A percentile compares a stretch with the other conserved stretches of the same genome.
These are phyloP conservation scores for Saturnispora bothae DNA, from an alignment of 805 yeast genomes.

Conservation along the genomic window DNA sequence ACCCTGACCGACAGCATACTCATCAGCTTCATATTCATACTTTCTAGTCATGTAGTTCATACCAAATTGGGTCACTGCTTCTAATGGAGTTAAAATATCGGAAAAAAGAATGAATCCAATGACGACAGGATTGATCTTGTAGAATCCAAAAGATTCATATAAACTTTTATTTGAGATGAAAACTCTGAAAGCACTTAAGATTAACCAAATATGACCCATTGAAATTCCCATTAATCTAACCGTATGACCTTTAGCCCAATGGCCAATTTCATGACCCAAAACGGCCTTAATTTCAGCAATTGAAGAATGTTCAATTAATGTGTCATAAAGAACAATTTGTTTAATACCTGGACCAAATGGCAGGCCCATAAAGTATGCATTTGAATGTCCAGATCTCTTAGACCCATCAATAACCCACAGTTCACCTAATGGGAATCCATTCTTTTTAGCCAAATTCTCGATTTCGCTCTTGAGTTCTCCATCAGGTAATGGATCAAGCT, in stretches of 20 bases:
- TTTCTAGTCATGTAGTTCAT: conserved; percentile 69
- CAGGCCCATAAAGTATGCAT: conserved; percentile 91
- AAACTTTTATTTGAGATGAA: conserved; percentile 74
- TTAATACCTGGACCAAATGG: conserved; percentile 72
- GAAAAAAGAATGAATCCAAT: conserved; percentile 75
- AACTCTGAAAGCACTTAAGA: conserved; percentile 66
- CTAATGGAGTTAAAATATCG: conserved; percentile 71
- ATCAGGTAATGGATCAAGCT: conserved; percentile 77
- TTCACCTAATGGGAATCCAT: conserved; percentile 78
- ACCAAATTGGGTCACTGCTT: conserved; percentile 52
- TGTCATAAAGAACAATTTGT: conserved; percentile 89
- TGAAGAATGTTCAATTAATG: conserved; percentile 71
- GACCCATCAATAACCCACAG: conserved; percentile 94
- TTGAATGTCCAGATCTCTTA: conserved; percentile 89
- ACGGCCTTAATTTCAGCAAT: conserved; percentile 83
- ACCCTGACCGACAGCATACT: conserved; percentile 68
- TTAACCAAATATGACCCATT: conserved; percentile 52
- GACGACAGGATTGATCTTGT: conserved; percentile 53
- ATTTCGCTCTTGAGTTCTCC: conserved; percentile 80
- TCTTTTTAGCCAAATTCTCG: conserved; percentile 63
- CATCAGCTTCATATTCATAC: conserved; percentile 91
- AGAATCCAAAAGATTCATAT: conserved; percentile 71
- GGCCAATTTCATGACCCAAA: conserved; percentile 97
- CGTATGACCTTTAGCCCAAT: conserved; percentile 88
- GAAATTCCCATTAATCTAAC: conserved; percentile 59